phyloP scores from a whole-genome alignment of 2,329 filamentous ascomycete genomes.

The Pseudogymnoascus sp. region DNA sequence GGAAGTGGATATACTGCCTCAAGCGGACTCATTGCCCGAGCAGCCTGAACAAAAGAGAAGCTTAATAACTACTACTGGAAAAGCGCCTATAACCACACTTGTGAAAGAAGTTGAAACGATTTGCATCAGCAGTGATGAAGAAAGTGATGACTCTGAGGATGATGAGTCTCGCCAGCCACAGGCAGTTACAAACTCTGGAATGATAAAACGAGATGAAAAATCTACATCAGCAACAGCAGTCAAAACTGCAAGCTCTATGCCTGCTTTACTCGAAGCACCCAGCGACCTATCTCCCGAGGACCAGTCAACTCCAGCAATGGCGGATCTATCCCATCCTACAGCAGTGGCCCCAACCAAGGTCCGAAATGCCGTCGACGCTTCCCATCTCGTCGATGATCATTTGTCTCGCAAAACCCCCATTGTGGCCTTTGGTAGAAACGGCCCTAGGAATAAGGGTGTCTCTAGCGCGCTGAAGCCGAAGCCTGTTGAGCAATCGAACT shows the following conservation, averaged over 20 bases:
- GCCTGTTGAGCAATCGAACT: neutral
- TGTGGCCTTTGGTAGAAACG: constrained; percentile 17
- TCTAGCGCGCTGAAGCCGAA: constrained; percentile 9
- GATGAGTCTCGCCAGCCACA: neutral
- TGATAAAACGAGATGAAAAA: neutral
- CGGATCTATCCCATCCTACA: neutral
- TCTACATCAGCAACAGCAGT: neutral
- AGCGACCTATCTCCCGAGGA: neutral
- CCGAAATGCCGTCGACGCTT: neutral
- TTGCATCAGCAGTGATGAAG: neutral
- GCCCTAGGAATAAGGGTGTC: constrained; percentile 21
- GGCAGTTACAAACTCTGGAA: neutral
- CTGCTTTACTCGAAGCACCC: neutral
- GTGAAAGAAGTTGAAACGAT: neutral
- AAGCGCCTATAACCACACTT: neutral
- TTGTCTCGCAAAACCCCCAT: constrained; percentile 16
- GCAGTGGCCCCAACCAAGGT: neutral
- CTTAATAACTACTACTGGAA: neutral
- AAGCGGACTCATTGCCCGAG: neutral
- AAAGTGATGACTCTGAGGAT: neutral
- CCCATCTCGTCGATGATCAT: constrained; percentile 14
- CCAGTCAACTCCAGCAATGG: neutral
- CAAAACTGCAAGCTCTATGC: neutral
- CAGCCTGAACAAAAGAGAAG: neutral
- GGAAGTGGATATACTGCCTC: neutral